Evolutionary conservation across 768 basidiomycete species (phyloP).

Genomic region (Naganishia vaughanmartiniae): DNA sequence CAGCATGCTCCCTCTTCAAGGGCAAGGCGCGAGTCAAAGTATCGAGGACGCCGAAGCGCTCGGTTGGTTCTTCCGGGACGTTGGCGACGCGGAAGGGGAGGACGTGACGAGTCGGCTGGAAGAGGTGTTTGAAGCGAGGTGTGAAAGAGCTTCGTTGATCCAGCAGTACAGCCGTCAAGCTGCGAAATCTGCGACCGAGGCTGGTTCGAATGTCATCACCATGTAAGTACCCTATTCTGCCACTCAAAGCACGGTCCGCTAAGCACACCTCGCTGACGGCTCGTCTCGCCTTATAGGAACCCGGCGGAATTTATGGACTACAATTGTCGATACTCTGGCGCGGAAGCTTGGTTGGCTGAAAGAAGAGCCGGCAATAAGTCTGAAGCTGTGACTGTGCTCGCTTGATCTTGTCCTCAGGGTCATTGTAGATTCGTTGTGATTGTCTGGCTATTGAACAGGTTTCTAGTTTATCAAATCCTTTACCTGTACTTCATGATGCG

Average conservation of each 20-base stretch:
- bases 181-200: constrained; percentile 14
- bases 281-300: constrained; percentile 3
- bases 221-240: neutral
- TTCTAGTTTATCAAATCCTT: no score
- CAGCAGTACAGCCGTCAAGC: constrained; percentile 24
- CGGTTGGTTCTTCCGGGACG: neutral
- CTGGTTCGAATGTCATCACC: constrained; percentile 25
- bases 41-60: constrained; percentile 28
- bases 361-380: neutral
- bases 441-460: no score
- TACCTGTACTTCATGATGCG: no score
- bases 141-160: constrained; percentile 25
- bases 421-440: no score
- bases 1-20: constrained; percentile 29
- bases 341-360: constrained; percentile 15
- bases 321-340: constrained; percentile 21
- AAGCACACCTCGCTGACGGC: neutral
- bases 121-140: constrained; percentile 22
- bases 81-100: neutral
- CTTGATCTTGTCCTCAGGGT: no score
- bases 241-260: neutral
- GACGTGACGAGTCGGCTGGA: neutral
- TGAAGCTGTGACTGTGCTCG: no score
- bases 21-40: constrained; percentile 29
- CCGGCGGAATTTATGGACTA: constrained; percentile 22